A percentile compares a stretch with the other conserved stretches of the same genome.
Conservation (phyloP, 1,284 basidiomycete species). For the Taiwanofungus camphoratus region DNA sequence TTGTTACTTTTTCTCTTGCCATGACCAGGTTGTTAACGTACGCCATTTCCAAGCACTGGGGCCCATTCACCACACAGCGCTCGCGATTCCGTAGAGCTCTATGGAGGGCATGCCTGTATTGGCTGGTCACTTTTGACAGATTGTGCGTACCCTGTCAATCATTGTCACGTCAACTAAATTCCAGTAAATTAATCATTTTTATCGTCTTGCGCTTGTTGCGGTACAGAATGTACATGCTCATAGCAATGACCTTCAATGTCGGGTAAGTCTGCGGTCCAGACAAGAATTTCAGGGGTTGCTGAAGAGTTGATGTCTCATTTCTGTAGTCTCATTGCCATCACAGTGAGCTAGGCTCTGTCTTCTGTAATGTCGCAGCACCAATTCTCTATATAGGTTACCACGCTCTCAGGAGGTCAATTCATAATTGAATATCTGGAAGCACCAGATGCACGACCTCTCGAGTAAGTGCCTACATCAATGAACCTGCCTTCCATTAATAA, state of each 20-base stretch:
- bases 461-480: constrained; percentile 12
- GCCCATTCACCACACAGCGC: constrained; percentile 32
- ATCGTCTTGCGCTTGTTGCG: constrained; percentile 4
- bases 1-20: not conserved
- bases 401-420: constrained; percentile 50
- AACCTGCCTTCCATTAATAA: not conserved
- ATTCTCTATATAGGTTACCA: constrained; percentile 36
- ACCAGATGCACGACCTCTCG: constrained; percentile 15
- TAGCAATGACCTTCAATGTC: constrained; percentile 61
- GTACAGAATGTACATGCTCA: constrained; percentile 60
- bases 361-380: not conserved
- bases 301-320: too few species aligned
- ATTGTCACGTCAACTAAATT: not conserved
- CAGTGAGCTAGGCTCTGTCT: constrained; percentile 34
- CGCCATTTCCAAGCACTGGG: constrained; percentile 41
- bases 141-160: constrained; percentile 39
- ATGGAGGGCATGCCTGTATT: constrained; percentile 52
- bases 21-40: constrained; percentile 52
- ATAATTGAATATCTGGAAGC: constrained; percentile 42
- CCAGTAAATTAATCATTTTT: too few species aligned
- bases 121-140: constrained; percentile 48
- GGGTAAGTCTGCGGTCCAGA: constrained; percentile 40
- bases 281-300: too few species aligned
- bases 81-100: constrained; percentile 40
- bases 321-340: constrained; percentile 46